A percentile compares a stretch with the other conserved stretches of the same genome.
phyloP scores from a whole-genome alignment of 2,329 filamentous ascomycete genomes.

The Meredithiella fracta region DNA sequence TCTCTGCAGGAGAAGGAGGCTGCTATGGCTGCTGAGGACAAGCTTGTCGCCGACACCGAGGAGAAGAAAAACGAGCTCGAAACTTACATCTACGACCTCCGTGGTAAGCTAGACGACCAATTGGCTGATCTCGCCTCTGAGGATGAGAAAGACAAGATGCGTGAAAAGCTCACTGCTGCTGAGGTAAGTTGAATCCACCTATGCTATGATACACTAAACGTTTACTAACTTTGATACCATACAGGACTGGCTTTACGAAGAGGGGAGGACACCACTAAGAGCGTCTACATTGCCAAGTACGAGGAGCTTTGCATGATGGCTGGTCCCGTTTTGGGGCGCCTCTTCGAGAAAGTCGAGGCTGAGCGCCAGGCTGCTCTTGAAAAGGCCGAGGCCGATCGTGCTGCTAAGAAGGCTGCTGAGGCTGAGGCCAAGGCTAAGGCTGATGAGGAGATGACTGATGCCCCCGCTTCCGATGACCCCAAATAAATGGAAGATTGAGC shows the following conservation, averaged over 20 bases:
- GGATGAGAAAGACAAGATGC: slow-evolving; percentile 79
- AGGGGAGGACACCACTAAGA: slow-evolving; percentile 93
- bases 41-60: slow-evolving; percentile 93
- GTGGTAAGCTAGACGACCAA: slow-evolving; percentile 84
- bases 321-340: slow-evolving; percentile 80
- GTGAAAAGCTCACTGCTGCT: slow-evolving; percentile 61
- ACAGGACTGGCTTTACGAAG: slow-evolving; percentile 96
- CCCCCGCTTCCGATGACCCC: slow-evolving; percentile 32
- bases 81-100: slow-evolving; percentile 90
- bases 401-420: slow-evolving; percentile 48
- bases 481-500: slow-evolving; percentile 9
- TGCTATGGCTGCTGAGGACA: slow-evolving; percentile 93
- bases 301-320: slow-evolving; percentile 86
- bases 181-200: slow-evolving; percentile 50
- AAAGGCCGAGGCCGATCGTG: slow-evolving; percentile 59
- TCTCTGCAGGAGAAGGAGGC: slow-evolving; percentile 65
- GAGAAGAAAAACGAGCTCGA: slow-evolving; percentile 99
- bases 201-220: neutral
- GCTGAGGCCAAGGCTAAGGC: slow-evolving; percentile 37
- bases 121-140: slow-evolving; percentile 81
- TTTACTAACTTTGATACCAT: slow-evolving; percentile 2
- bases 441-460: slow-evolving; percentile 50
- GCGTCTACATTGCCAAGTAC: slow-evolving; percentile 83
- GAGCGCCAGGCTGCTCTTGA: slow-evolving; percentile 69
- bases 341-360: slow-evolving; percentile 84